Evolutionary conservation across 441 rosid species (phyloP), one percentile per base, ranked within the genome.

Genomic region (Arabidopsis hybrid): DNA sequence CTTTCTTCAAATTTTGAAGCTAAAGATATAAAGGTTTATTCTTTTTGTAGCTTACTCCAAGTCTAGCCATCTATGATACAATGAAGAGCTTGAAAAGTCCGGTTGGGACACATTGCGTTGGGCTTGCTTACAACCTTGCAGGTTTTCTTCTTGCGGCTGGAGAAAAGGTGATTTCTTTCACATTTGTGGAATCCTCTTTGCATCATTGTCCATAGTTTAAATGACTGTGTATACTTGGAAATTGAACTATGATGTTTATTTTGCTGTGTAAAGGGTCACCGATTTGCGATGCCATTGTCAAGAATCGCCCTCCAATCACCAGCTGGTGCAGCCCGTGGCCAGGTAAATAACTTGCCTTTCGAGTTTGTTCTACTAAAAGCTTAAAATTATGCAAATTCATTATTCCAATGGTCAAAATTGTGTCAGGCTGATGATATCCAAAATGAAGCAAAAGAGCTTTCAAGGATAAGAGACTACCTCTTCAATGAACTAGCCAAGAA

Each of bases 251-350:
- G 32, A 4, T 31, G 13, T 38, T 5, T 31, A 2, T 7, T 18
- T 57, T 40, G n/a, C 39, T 43, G 40, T 58, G 31, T 31, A 66
- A 72, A 94, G 98, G 96, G 95, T 63, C 65, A 85, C 57, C 95
- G 93, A 14, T 82, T 80, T 83, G 96, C 91, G 39, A 86, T 87
- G 93, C 96, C 93, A 32, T 84, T 85, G 72, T 85, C 95, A 60
- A 90, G 92, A 78, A 70, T 94, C 51, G 89, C 89, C 14, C 81
- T 94, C 52, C 83, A 81, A 4, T 82, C 96, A 72, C 99, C 97
- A 35, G 91, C 91, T n/a, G 97, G 96, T 67, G 86, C 93, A 72
- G 99, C 97, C 57, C 88, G 95, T 69, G 98, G 96, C 69, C 96
- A 89, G 97, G 99, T 91, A 83, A 67, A 58, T 10, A 13, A 70